Percentiles rank a stretch among this genome's conserved stretches.
These are phyloP conservation scores for Tephrocybe rancida DNA, from an alignment of 768 basidiomycete genomes.

Conservation along the genomic window DNA sequence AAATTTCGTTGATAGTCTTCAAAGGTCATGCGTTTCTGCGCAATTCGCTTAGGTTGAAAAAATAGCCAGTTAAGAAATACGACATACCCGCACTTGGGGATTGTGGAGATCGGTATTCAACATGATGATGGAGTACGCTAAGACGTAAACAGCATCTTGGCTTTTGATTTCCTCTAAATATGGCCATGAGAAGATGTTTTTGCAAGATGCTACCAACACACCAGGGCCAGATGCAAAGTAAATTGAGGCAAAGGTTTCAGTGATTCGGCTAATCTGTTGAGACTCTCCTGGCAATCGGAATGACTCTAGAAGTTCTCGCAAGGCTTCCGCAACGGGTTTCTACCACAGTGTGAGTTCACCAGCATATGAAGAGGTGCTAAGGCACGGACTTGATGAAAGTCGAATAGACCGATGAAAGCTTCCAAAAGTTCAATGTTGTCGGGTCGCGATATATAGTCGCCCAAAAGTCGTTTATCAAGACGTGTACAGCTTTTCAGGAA, in stretches of 20 bases:
- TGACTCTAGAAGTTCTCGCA: constrained; percentile 91
- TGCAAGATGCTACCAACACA: constrained; percentile 29
- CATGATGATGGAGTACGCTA: constrained; percentile 96
- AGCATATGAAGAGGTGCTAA: neutral
- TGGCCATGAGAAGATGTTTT: constrained; percentile 4
- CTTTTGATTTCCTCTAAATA: constrained; percentile 80
- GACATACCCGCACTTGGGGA: constrained; percentile 82
- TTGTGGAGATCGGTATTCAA: constrained; percentile 97
- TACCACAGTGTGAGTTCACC: constrained; percentile 28
- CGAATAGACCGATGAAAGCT: constrained; percentile 86
- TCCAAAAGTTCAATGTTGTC: constrained; percentile 85
- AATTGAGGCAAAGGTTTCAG: constrained; percentile 90
- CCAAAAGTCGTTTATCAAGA: constrained; percentile 90
- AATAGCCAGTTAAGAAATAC: neutral
- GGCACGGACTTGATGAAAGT: constrained; percentile 81
- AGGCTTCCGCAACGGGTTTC: constrained; percentile 95
- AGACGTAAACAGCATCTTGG: constrained; percentile 91
- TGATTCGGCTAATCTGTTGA: constrained; percentile 92
- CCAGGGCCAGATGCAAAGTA: constrained; percentile 89
- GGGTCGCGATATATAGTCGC: constrained; percentile 89
- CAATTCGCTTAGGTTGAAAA: neutral
- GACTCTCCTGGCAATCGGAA: constrained; percentile 95
- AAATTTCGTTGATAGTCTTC: constrained; percentile 94
- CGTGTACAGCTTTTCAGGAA: constrained; percentile 86
- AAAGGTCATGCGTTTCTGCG: constrained; percentile 92